phyloP scores from a whole-genome alignment of 78 protist genomes.

The Corallochytrium limacisporum region DNA sequence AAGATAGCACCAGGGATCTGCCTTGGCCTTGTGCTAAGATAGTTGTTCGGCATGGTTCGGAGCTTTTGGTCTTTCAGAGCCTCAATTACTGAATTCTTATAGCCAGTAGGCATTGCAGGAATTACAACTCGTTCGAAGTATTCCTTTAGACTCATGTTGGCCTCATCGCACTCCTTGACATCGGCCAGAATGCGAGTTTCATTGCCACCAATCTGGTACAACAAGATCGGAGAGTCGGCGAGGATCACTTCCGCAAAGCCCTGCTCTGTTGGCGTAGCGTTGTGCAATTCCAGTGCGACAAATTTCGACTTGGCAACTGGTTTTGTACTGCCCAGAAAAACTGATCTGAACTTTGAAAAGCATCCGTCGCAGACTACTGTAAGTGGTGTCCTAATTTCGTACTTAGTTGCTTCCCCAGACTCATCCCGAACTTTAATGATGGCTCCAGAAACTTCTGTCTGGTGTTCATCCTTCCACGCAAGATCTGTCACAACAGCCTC shows the following conservation, averaged over 20 bases:
- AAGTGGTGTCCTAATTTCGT: conserved; percentile 5
- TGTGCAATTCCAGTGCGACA: conserved; percentile 4
- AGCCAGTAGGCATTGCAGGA: too few relatives aligned
- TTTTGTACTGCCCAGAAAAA: conserved; percentile 30
- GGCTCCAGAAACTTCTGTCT: background rate
- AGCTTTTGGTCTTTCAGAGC: background rate
- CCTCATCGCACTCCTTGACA: conserved; percentile 10
- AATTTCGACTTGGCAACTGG: conserved; percentile 15
- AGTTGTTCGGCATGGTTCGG: conserved; percentile 45
- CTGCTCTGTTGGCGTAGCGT: conserved; percentile 1
- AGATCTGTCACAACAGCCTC: conserved; percentile 42
- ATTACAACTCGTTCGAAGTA: background rate
- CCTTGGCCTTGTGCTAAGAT: too few relatives aligned
- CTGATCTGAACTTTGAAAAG: conserved; percentile 38
- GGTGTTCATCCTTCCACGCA: conserved; percentile 15
- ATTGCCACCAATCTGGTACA: conserved; percentile 40
- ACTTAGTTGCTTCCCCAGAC: background rate
- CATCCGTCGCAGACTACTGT: conserved; percentile 55
- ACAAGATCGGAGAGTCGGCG: conserved; percentile 44
- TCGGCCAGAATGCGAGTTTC: conserved; percentile 58
- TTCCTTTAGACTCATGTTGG: background rate
- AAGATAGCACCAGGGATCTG: conserved; percentile 24
- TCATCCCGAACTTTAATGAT: conserved; percentile 15
- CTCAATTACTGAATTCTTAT: too few relatives aligned
- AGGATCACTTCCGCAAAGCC: conserved; percentile 42